Percentiles rank a stretch among this genome's conserved stretches.
These are phyloP conservation scores for Aspergillus nidulans DNA, from an alignment of 495 filamentous ascomycete genomes.

Conservation along the genomic window DNA sequence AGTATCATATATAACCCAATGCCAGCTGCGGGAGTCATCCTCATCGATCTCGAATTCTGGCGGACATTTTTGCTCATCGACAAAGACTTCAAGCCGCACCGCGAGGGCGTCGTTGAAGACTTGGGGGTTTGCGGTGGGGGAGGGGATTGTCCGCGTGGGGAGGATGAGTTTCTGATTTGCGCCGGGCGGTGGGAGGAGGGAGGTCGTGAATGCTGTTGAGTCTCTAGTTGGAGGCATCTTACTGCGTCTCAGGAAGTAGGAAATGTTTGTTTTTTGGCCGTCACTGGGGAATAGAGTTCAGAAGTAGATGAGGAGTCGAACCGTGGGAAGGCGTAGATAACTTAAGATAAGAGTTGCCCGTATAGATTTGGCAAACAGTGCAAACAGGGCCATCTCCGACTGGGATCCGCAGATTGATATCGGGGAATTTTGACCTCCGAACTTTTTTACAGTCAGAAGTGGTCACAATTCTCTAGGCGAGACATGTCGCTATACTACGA, in stretches of 20 bases:
- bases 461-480: too few species aligned
- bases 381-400: constrained; percentile 19
- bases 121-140: constrained; percentile 41
- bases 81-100: constrained; percentile 73
- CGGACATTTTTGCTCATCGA: constrained; percentile 67
- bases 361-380: constrained; percentile 19
- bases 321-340: neutral
- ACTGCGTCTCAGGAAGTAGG: neutral
- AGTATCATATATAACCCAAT: constrained; percentile 68
- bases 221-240: neutral
- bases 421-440: constrained; percentile 14
- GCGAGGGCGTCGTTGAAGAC: constrained; percentile 72
- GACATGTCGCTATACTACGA: constrained; percentile 98
- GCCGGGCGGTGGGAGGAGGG: constrained; percentile 24
- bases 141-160: constrained; percentile 16
- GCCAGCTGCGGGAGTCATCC: constrained; percentile 73
- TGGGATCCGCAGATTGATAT: neutral
- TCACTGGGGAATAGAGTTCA: neutral
- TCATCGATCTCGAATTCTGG: constrained; percentile 68
- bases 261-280: too few species aligned
- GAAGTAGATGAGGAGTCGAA: too few species aligned
- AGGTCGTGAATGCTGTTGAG: constrained; percentile 13
- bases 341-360: too few species aligned
- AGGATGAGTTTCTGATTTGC: constrained; percentile 14
- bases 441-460: neutral